Evolutionary conservation across 768 basidiomycete genomes (phyloP), one percentile per base, ranked within the genome.

Genomic region (Phanerochaete carnosa): DNA sequence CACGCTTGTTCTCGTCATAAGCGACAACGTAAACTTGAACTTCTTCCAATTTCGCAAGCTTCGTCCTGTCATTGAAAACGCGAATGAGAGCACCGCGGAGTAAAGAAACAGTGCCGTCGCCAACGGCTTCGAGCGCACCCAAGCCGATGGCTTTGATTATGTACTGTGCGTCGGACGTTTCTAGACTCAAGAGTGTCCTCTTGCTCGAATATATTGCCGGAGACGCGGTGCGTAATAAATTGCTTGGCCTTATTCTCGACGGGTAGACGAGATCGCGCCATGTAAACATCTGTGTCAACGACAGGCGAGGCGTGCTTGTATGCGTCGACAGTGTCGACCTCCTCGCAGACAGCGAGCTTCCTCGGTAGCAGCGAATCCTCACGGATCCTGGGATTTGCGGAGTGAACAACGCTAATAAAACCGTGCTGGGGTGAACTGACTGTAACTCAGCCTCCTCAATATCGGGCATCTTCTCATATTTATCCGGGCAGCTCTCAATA

Each of bases 121-220:
- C 70, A 0, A 75, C 76, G 29, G 75, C 69, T 29, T 72, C 66
- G 19, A 64, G 60, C 16, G 70, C 66, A 26, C 64, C 61, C 53
- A 78, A 70, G 5, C 76, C 77, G 4, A 74, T 74, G 26, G 72
- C 72, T 62, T 78, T 73, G 51, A 78, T 70, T 60, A 77, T 70
- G 43, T 69, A 70, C 32, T 69, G 64, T 7, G 70, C 73, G 19
- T 54, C 57, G 63, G 68, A 77, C 49, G 69, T 61, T 2, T 58
- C 47, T 29, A 68, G 66, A n/a, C n/a, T n/a, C n/a, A 6, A 77
- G 64, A 13, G 54, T 52, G 29, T 60, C 61, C 49, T 66, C 66
- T 16, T 62, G 63, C 64, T 60, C 62, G 19, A 75, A 63, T 28
- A 76, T 61, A 57, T 75, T 72, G 57, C 74, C 75, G 1, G 64